Conservation (phyloP, 1,284 basidiomycete species). For the Waitea zeae region DNA sequence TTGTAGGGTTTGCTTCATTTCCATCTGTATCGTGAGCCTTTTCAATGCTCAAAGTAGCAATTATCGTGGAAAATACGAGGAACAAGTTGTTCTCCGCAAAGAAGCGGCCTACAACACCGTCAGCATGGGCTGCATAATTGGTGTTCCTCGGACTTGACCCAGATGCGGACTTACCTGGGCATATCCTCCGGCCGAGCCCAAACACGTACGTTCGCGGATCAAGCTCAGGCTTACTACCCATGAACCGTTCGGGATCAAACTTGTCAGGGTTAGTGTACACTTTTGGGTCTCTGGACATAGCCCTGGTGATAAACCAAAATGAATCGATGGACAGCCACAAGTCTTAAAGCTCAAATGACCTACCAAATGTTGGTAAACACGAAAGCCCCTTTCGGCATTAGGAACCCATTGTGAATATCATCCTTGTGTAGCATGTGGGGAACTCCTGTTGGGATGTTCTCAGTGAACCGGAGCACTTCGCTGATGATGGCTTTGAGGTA, state of each 20-base stretch:
- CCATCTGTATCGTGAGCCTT: too few species aligned
- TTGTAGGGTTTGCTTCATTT: too few species aligned
- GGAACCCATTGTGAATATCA: constrained; percentile 7
- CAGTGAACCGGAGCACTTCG: constrained; percentile 14
- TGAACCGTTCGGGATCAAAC: constrained; percentile 10
- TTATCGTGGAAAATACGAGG: too few species aligned
- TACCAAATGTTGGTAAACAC: constrained; percentile 11
- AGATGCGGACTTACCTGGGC: too few species aligned
- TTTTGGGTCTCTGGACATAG: constrained; percentile 9
- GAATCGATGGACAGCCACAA: not conserved
- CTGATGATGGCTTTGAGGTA: constrained; percentile 19
- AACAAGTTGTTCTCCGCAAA: too few species aligned
- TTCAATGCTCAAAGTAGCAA: too few species aligned
- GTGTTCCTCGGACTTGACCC: too few species aligned
- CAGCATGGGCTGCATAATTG: too few species aligned
- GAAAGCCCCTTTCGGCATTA: constrained; percentile 9
- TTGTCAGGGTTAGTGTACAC: constrained; percentile 8
- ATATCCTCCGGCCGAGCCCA: too few species aligned
- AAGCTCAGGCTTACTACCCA: too few species aligned
- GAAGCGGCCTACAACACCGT: too few species aligned
- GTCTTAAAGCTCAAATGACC: not conserved
- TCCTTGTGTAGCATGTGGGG: constrained; percentile 8
- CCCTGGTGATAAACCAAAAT: constrained; percentile 5
- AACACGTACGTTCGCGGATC: too few species aligned
- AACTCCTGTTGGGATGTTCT: constrained; percentile 7